Conservation (phyloP, 768 basidiomycete genomes). For the Psilocybe cyanescens region DNA sequence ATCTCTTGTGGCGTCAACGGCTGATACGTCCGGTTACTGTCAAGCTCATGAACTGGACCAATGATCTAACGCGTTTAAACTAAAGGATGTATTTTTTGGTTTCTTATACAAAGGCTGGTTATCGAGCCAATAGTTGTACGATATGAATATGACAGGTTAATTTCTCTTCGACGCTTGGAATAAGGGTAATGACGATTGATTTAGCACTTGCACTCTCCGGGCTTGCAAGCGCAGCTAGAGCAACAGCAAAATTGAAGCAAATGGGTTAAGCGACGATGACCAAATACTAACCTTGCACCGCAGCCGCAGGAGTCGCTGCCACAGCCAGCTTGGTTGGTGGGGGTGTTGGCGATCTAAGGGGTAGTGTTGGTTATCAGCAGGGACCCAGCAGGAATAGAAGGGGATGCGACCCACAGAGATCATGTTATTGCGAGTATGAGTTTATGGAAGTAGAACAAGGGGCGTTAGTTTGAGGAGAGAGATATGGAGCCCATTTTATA, state of each 20-base stretch:
- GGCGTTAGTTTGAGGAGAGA: conserved; percentile 12
- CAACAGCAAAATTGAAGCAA: background rate
- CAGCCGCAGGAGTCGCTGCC: conserved; percentile 54
- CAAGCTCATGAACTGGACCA: conserved; percentile 11
- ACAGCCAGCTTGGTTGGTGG: conserved; percentile 49
- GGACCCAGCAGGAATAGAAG: conserved; percentile 4
- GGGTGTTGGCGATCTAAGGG: conserved; percentile 36
- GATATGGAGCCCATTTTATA: background rate
- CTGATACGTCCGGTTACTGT: background rate
- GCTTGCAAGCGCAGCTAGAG: conserved; percentile 60
- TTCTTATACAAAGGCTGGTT: background rate
- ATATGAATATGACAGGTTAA: no score
- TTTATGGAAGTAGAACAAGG: conserved; percentile 15
- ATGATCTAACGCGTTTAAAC: background rate
- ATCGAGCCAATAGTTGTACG: background rate
- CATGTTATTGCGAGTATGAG: conserved; percentile 32
- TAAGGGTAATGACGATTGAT: background rate
- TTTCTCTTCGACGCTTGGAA: no score
- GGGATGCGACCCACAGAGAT: conserved; percentile 37
- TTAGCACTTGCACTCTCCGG: conserved; percentile 71
- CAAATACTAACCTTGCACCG: conserved; percentile 45
- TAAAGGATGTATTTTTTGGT: background rate
- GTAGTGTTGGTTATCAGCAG: conserved; percentile 7
- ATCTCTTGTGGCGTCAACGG: background rate
- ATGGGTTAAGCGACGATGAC: background rate